phyloP scores from a whole-genome alignment of 495 filamentous ascomycete species.

The Penicillium bialowiezense region DNA sequence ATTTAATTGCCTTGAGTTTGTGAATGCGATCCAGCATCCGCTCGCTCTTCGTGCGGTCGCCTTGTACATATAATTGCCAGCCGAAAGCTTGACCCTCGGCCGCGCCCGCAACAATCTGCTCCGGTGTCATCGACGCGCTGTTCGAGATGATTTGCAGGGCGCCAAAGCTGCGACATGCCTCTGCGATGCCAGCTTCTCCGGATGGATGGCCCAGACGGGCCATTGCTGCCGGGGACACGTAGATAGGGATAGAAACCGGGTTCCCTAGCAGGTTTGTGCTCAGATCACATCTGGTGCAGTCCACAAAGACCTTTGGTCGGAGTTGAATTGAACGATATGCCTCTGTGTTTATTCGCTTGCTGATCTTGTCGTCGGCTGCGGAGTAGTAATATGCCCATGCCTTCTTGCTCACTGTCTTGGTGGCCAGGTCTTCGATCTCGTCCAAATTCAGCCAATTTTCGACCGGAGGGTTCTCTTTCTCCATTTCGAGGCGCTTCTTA shows the following conservation, averaged over 20 bases:
- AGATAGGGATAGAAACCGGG: constrained; percentile 71
- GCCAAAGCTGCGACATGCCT: constrained; percentile 68
- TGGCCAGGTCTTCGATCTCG: constrained; percentile 19
- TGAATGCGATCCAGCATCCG: constrained; percentile 74
- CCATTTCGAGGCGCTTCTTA: background rate
- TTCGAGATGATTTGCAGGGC: constrained; percentile 81
- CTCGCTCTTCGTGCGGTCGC: constrained; percentile 73
- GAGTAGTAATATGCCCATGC: constrained; percentile 94
- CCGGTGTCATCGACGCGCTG: constrained; percentile 82
- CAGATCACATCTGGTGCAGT: constrained; percentile 66
- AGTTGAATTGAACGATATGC: constrained; percentile 77
- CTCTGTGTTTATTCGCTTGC: constrained; percentile 72
- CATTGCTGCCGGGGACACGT: constrained; percentile 83
- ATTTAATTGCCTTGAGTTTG: constrained; percentile 65
- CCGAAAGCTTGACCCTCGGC: constrained; percentile 71
- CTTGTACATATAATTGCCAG: constrained; percentile 90
- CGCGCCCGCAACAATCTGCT: constrained; percentile 74
- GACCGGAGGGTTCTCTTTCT: constrained; percentile 44
- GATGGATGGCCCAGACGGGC: constrained; percentile 82
- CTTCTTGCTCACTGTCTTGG: constrained; percentile 60
- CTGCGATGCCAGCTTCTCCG: constrained; percentile 84
- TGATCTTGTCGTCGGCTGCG: constrained; percentile 74
- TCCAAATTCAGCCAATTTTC: constrained; percentile 72
- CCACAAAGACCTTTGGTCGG: constrained; percentile 80
- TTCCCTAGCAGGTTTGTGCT: constrained; percentile 68